phyloP scores from a whole-genome alignment of 352 stramenopile species.

The Phytophthora podocarpi region DNA sequence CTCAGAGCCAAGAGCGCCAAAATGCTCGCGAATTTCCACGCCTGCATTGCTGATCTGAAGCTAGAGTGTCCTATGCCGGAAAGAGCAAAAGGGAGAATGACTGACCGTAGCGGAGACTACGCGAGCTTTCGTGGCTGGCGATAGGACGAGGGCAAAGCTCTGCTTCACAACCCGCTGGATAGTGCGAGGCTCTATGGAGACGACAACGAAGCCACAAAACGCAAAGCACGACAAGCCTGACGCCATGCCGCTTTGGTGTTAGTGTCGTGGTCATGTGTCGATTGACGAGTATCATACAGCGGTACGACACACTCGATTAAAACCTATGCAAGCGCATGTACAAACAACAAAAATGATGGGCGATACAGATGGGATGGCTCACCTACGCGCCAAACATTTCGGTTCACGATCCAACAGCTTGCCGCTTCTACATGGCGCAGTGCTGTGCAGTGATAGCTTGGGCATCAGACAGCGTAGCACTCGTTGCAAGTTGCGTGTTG shows the following conservation, averaged over 20 bases:
- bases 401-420: constrained; percentile 28
- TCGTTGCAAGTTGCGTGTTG: neutral
- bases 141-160: constrained; percentile 31
- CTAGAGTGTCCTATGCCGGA: constrained; percentile 19
- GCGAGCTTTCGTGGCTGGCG: constrained; percentile 14
- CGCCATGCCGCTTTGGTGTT: constrained; percentile 21
- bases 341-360: constrained; percentile 19
- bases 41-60: constrained; percentile 37
- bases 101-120: neutral
- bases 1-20: constrained; percentile 40
- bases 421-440: constrained; percentile 26
- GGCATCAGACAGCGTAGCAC: constrained; percentile 10
- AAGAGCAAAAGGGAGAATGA: constrained; percentile 41
- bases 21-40: constrained; percentile 41
- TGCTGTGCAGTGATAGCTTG: constrained; percentile 20
- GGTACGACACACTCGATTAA: no score
- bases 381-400: constrained; percentile 17
- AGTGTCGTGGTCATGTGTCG: constrained; percentile 20
- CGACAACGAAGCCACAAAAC: constrained; percentile 27
- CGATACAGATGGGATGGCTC: constrained; percentile 19
- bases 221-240: constrained; percentile 37
- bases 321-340: constrained; percentile 16
- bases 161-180: constrained; percentile 22
- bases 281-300: constrained; percentile 2
- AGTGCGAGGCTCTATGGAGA: constrained; percentile 25